Evolutionary conservation across 2,329 filamentous ascomycete species (phyloP).

Genomic region (Claviceps capensis): DNA sequence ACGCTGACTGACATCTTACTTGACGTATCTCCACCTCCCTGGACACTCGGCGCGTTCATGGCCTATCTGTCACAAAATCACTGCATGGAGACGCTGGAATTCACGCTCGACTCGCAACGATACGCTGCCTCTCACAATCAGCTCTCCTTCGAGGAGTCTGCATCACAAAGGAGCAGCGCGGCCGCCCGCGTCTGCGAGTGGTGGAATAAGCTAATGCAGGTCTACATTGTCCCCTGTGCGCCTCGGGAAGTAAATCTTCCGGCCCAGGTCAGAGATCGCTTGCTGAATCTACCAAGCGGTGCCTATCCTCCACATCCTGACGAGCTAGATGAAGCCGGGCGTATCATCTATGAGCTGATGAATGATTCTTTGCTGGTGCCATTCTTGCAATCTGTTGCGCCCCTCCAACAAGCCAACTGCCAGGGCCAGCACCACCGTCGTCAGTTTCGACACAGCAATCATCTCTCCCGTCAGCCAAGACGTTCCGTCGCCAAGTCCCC

Average conservation of each 20-base stretch:
- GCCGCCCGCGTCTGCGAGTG: conserved; percentile 56
- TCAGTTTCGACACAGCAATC: conserved; percentile 2
- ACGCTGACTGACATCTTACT: conserved; percentile 77
- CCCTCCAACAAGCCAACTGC: conserved; percentile 20
- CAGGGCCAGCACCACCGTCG: conserved; percentile 22
- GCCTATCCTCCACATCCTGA: conserved; percentile 58
- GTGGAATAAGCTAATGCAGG: conserved; percentile 79
- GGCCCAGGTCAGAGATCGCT: conserved; percentile 65
- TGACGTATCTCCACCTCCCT: conserved; percentile 75
- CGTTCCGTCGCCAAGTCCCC: conserved; percentile 30
- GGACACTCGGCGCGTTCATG: conserved; percentile 87
- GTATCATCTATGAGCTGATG: conserved; percentile 91
- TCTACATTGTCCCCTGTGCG: conserved; percentile 77
- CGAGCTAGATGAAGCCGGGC: conserved; percentile 66
- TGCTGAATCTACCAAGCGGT: conserved; percentile 45
- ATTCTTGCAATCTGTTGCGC: conserved; percentile 60
- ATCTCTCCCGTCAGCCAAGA: conserved; percentile 4
- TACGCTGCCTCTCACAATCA: conserved; percentile 52
- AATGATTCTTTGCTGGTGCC: conserved; percentile 90
- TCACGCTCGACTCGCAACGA: conserved; percentile 83
- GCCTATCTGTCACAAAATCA: conserved; percentile 94
- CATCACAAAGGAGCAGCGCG: conserved; percentile 28
- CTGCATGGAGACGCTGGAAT: conserved; percentile 90
- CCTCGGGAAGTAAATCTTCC: conserved; percentile 86
- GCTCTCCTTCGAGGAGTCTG: conserved; percentile 24